Percentiles rank a stretch among this genome's conserved stretches.
Evolutionary conservation across 371 early-diverging fungal genomes (phyloP).

Genomic region (Mucor plumbeus): DNA sequence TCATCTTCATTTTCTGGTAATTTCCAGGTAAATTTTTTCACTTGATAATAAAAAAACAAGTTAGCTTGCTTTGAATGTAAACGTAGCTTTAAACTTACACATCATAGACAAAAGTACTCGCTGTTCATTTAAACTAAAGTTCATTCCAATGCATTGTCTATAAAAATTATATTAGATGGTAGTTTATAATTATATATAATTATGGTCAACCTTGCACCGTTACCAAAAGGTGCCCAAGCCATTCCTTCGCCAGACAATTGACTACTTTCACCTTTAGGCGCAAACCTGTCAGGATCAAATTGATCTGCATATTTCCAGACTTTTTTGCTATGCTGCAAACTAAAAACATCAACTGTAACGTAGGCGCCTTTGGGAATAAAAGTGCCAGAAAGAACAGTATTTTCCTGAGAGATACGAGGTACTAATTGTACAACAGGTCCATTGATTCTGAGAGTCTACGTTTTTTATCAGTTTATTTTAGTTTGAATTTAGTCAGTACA

Average conservation of each 20-base stretch:
- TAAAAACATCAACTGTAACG: conserved; percentile 39
- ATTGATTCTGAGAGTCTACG: conserved; percentile 12
- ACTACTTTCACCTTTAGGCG: conserved; percentile 28
- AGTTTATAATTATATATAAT: too few species aligned
- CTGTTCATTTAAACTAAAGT: conserved; percentile 60
- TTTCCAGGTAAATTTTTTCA: conserved; percentile 6
- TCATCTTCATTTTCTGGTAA: not conserved
- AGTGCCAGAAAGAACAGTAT: conserved; percentile 29
- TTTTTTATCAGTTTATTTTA: too few species aligned
- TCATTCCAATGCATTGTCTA: conserved; percentile 63
- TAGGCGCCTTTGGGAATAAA: conserved; percentile 51
- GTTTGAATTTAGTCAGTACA: too few species aligned
- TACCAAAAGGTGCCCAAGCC: conserved; percentile 58
- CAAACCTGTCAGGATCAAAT: conserved; percentile 51
- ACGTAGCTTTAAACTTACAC: conserved; percentile 26
- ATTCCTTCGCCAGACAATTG: conserved; percentile 27
- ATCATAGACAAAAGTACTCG: conserved; percentile 55
- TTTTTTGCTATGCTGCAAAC: conserved; percentile 34
- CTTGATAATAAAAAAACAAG: not conserved
- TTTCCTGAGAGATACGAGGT: conserved; percentile 27
- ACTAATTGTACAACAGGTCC: conserved; percentile 8
- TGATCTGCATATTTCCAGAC: conserved; percentile 23
- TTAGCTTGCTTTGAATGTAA: not conserved
- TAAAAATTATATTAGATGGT: not conserved
- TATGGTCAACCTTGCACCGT: conserved; percentile 31